phyloP scores from a whole-genome alignment of 176 grass and related monocot genomes.

The Metroxylon sagu region DNA sequence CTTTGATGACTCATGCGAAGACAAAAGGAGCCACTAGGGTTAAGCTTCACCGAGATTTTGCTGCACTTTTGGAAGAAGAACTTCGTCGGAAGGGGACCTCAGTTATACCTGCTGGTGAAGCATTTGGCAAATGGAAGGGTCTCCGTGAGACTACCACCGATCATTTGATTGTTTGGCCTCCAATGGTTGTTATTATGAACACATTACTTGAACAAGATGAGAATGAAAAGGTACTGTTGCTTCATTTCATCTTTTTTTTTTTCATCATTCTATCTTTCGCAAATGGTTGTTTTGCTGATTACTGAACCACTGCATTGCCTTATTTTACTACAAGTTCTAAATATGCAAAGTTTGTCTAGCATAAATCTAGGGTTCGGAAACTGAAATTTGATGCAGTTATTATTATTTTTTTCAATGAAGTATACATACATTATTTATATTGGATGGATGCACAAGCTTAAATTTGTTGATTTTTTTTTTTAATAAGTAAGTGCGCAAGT shows the following conservation, averaged over 20 bases:
- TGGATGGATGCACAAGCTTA: too few relatives aligned
- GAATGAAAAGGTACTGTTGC: constrained; percentile 54
- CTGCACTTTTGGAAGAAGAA: constrained; percentile 60
- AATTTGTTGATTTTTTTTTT: too few relatives aligned
- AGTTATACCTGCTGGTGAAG: constrained; percentile 56
- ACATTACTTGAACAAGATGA: constrained; percentile 61
- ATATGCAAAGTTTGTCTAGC: too few relatives aligned
- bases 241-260: neutral
- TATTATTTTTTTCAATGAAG: too few relatives aligned
- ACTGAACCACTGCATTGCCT: too few relatives aligned
- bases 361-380: too few relatives aligned
- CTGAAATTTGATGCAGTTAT: too few relatives aligned
- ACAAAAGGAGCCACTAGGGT: constrained; percentile 75
- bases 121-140: constrained; percentile 83
- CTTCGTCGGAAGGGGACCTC: constrained; percentile 58
- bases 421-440: too few relatives aligned
- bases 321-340: too few relatives aligned
- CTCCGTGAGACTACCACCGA: constrained; percentile 42
- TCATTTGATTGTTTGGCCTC: constrained; percentile 74
- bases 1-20: constrained; percentile 65
- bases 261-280: neutral
- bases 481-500: too few relatives aligned
- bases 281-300: too few relatives aligned
- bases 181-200: constrained; percentile 91
- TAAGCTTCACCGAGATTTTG: constrained; percentile 77